Base-by-base conservation (phyloP, 768 basidiomycete genomes). In the Hygrophoropsis aurantiaca region DNA sequence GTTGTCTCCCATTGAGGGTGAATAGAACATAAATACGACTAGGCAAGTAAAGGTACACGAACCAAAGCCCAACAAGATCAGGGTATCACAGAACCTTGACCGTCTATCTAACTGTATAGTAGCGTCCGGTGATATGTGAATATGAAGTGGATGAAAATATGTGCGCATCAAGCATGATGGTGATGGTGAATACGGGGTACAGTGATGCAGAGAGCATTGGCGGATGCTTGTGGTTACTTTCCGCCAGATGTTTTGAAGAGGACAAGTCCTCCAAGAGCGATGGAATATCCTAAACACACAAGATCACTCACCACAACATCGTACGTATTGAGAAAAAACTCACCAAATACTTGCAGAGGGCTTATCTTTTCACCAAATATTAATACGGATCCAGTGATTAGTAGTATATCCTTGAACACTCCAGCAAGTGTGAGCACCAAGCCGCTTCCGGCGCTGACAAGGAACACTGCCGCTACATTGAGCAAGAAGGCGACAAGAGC, bases 371-470 rank as follows among this genome's bases (percentile, higher is more conserved):
- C 78, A 33, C 88, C 84, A 60, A 95, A 95, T 47, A 95, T 71
- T 44, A 93, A 63, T 25, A 97, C 93, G 1, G 92, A 94, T 37
- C 92, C 93, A 7, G 82, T 78, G 67, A 99, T 93, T 50, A 98
- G 82, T 21, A 99, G 79, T 53, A 98, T 97, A 64, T 98, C 95
- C 89, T 94, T 94, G 70, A 94, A 85, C 20, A 97, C 94, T 13
- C 94, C 94, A 2, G 94, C 94, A 4, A 98, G 78, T 2, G 94
- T 97, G 54, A 97, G 73, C 16, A 97, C 82, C 49, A 97, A 74
- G 2, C 94, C 92, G 40, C 86, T 88, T 13, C 86, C 94, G 0
- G 84, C 88, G 35, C 92, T 81, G 26, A 97, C 92, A 58, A 97
- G 75, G 74, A 94, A 97, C 16, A 97, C 94, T 9, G 94, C 94